Evolutionary conservation across 441 rosid genomes (phyloP), one percentile per base, ranked within the genome.

Genomic region (Erodium chrysanthum): DNA sequence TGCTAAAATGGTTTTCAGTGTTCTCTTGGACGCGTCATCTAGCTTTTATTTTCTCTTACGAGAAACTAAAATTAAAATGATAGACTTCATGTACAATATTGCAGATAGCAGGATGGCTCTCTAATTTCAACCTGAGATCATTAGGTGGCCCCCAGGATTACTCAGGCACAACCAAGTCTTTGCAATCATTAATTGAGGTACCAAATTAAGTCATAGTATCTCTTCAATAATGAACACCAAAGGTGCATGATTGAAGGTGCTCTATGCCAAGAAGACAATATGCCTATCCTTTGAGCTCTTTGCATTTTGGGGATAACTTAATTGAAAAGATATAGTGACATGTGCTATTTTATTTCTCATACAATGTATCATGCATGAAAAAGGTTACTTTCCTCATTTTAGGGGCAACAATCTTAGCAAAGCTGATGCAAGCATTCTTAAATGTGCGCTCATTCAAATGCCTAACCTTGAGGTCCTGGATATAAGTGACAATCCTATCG

Each of bases 41-140:
- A 60, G 70, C 56, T 70, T 52, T 59, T 29, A 2, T 17, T 56
- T 69, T 12, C 27, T 68, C 65, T 46, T 3, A 4, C 31, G 17
- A 44, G 67, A 17, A 65, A 1, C 27, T 46, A 60, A 17, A 48
- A 25, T 25, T 1, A 25, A 1, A 25, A 25, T 0, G 54, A 21
- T 54, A 25, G 42, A 33, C 52, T 60, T 78, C 33, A 54, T 33
- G 58, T 22, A 46, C 64, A 33, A 62, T 74, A 12, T 66, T 44
- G 65, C 78, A 91, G 96, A 83, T 93, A 75, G 68, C 88, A 72
- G 96, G 97, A 69, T 89, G 96, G 96, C 91, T 91, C 66, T 81
- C 84, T 70, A 78, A 81, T 80, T 82, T 84, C 70, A 70, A 79
- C 76, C 25, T 75, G 84, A 83, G 81, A 76, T 79, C 75, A 68